Evolutionary conservation across 257 asterid genomes (phyloP).

Genomic region (Solanum clarkiae): DNA sequence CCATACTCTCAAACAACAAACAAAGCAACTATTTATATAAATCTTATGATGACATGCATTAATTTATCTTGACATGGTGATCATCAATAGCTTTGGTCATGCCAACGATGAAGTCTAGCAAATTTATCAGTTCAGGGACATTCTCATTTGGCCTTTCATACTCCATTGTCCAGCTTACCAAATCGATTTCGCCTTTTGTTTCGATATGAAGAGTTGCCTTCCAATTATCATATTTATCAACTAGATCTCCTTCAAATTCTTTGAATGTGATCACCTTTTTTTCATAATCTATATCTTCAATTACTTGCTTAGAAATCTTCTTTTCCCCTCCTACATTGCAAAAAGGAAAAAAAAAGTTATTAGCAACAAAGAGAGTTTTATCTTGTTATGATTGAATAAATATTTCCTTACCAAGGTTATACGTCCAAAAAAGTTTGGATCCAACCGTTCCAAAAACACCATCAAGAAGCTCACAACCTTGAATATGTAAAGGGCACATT

Average conservation of each 20-base stretch:
- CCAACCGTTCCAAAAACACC: conserved; percentile 5
- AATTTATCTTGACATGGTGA: neutral
- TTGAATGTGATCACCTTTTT: neutral
- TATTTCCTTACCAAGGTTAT: neutral
- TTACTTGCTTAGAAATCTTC: neutral
- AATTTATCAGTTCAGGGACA: neutral
- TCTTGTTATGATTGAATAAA: no score
- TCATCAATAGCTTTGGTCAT: neutral
- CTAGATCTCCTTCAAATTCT: neutral
- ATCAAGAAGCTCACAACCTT: conserved; percentile 3
- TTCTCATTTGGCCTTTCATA: neutral
- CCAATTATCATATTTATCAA: neutral
- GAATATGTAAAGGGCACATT: neutral
- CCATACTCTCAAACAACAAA: neutral
- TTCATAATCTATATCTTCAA: neutral
- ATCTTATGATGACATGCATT: no score
- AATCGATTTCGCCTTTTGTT: neutral
- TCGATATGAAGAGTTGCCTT: neutral
- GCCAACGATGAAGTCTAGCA: neutral
- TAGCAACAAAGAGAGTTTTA: no score
- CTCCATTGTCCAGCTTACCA: neutral
- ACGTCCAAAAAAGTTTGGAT: neutral
- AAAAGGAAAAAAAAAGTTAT: no score
- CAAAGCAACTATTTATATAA: neutral
- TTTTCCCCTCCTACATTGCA: neutral